Evolutionary conservation across 2,329 filamentous ascomycete species (phyloP).

Genomic region (Onygenales sp.): DNA sequence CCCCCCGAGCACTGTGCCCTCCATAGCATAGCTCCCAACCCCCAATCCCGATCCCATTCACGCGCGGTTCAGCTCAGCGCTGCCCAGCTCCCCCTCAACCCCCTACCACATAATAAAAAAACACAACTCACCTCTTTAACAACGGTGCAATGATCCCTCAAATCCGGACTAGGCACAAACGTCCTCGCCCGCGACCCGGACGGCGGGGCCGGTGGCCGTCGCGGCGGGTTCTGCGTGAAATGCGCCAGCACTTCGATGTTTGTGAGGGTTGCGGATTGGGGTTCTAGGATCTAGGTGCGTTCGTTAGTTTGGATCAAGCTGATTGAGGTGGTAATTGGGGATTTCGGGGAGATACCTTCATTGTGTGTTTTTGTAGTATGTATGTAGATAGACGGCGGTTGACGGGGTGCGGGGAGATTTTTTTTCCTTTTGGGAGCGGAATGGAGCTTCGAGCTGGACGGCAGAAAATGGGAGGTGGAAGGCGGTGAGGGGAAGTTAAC

Average conservation of each 20-base stretch:
- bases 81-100: background rate
- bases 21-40: background rate
- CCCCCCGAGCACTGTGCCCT: too few relatives aligned
- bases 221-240: slow-evolving; percentile 31
- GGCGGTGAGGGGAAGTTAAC: background rate
- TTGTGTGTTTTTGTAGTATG: background rate
- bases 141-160: slow-evolving; percentile 37
- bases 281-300: slow-evolving; percentile 30
- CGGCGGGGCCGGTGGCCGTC: slow-evolving; percentile 29
- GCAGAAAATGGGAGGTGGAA: background rate
- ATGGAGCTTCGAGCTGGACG: background rate
- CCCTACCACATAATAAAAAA: background rate
- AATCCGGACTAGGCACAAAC: slow-evolving; percentile 31
- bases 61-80: too few relatives aligned
- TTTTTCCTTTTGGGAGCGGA: background rate
- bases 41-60: background rate
- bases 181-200: slow-evolving; percentile 26
- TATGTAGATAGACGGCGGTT: background rate
- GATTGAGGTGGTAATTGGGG: background rate
- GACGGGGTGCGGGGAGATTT: background rate
- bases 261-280: slow-evolving; percentile 34
- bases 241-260: slow-evolving; percentile 37
- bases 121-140: slow-evolving; percentile 32
- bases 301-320: background rate
- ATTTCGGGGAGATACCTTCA: background rate